Base-by-base conservation (phyloP, 768 basidiomycete genomes). In the Rhizopogon sp. region DNA sequence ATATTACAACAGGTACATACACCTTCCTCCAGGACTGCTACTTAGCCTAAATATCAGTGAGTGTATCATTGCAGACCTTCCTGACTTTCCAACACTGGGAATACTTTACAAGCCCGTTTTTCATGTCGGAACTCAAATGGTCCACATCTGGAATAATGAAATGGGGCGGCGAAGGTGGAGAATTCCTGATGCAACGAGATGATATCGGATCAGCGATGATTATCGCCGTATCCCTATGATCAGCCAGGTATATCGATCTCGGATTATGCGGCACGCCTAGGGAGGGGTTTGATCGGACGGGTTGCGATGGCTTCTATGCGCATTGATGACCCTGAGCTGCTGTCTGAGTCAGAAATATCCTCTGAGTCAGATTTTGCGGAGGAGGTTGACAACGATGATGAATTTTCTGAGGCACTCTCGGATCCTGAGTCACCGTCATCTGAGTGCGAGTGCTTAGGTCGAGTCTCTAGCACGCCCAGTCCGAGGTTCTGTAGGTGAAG, bases 401-500 rank as follows among this genome's bases (percentile, higher is more conserved):
- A 45, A 50, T 53, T 46, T n/a, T 17, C 47, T 49, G 46, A 49
- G 14, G 29, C 9, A 11, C 44, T 49, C 20, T 54, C 56, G 2
- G 42, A 44, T 25, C 46, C 57, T 3, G 25, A 4, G 25, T 5
- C 25, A 25, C 37, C 43, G 10, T 49, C 43, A 11, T 55, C 54
- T 39, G 44, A 29, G 37, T 52, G 53, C 35, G 59, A 60, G 49
- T 66, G 33, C 14, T 22, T 37, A 14, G 2, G 22, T 2, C 56
- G 66, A 1, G 60, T 72, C 63, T 83, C 81, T 59, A 84, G 84
- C 9, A 87, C 72, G 17, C 85, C 85, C 0, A 87, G 72, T 16
- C 85, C 85, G 31, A 87, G 77, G 64, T 85, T 82, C 85, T 87
- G 66, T 22, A 40, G 17, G 5, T 33, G 45, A 0, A n/a, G 3